Evolutionary conservation across 495 filamentous ascomycete genomes (phyloP), one percentile per base, ranked within the genome.

Genomic region (Collariella sp.): DNA sequence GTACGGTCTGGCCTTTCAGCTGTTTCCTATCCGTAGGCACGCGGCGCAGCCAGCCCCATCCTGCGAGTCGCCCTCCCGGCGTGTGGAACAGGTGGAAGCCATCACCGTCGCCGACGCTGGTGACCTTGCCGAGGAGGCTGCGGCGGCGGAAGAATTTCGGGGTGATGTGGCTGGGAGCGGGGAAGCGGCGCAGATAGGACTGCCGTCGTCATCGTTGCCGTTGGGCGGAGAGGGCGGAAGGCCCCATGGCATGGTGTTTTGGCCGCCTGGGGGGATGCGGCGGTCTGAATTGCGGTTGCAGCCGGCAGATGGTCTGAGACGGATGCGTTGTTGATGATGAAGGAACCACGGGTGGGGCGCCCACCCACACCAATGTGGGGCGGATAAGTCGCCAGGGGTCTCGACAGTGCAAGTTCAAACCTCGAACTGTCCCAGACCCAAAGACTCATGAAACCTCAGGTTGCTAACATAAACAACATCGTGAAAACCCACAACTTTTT

Each of bases 21-120:
- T 84, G 78, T 53, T 81, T 76, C 65, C 75, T 85, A 45, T 73
- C 79, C 10, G 58, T 78, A 2, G 90, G 89, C 2, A 95, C 79
- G 43, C 70, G 82, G 59, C 89, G 82, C 49, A 94, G 62, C 90
- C 89, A 96, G 12, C 84, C 90, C 94, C 94, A 98, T 46, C 93
- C 93, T 12, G 84, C 76, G 18, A 91, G 63, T 44, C 87, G 74
- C 12, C 93, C 93, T 12, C 94, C 93, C 0, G 93, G 93, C 0
- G 89, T 96, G 69, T 98, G 93, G 66, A 85, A 98, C 9, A 98
- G 67, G 47, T 89, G 82, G 66, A 98, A 96, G 57, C 89, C 89
- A 64, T 98, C 93, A 0, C 88, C 94, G 74, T 98, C 93, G 45
- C 94, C 94, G 22, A 98, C 93, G 57, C 86, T 90, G 24, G 93